These are phyloP conservation scores for Gastrolobium villosum DNA, from an alignment of 306 rosid species.

Conservation along the genomic window DNA sequence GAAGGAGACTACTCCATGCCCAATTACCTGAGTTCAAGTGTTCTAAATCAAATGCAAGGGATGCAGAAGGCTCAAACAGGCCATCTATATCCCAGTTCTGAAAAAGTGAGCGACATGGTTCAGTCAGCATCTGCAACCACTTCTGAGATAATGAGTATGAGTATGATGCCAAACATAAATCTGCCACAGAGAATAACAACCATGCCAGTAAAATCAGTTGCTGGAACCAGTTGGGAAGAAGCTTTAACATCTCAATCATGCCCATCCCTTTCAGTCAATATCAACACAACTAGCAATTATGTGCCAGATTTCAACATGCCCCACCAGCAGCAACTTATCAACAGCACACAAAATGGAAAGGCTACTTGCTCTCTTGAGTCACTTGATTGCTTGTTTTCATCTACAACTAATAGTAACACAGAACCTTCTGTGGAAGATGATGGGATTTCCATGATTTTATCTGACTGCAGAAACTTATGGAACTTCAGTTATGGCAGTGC, in stretches of 20 bases:
- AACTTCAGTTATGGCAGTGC: slow-evolving; percentile 59
- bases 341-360: slow-evolving; percentile 45
- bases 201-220: slow-evolving; percentile 37
- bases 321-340: slow-evolving; percentile 50
- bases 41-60: slow-evolving; percentile 56
- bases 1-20: slow-evolving; percentile 57
- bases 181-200: slow-evolving; percentile 39
- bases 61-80: slow-evolving; percentile 48
- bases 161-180: slow-evolving; percentile 44
- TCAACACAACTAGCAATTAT: slow-evolving; percentile 45
- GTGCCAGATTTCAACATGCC: slow-evolving; percentile 54
- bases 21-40: slow-evolving; percentile 48
- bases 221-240: slow-evolving; percentile 52
- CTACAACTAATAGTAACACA: slow-evolving; percentile 52
- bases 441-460: slow-evolving; percentile 69
- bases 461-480: slow-evolving; percentile 76
- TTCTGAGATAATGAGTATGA: slow-evolving; percentile 43
- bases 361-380: slow-evolving; percentile 51
- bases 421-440: slow-evolving; percentile 58
- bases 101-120: slow-evolving; percentile 36
- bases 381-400: slow-evolving; percentile 59
- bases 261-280: slow-evolving; percentile 42
- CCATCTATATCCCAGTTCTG: slow-evolving; percentile 39
- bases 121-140: slow-evolving; percentile 4
- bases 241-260: slow-evolving; percentile 47